A percentile compares a stretch with the other conserved stretches of the same genome.
Evolutionary conservation across 2,329 filamentous ascomycete genomes (phyloP).

Genomic region (Fusarium poae): DNA sequence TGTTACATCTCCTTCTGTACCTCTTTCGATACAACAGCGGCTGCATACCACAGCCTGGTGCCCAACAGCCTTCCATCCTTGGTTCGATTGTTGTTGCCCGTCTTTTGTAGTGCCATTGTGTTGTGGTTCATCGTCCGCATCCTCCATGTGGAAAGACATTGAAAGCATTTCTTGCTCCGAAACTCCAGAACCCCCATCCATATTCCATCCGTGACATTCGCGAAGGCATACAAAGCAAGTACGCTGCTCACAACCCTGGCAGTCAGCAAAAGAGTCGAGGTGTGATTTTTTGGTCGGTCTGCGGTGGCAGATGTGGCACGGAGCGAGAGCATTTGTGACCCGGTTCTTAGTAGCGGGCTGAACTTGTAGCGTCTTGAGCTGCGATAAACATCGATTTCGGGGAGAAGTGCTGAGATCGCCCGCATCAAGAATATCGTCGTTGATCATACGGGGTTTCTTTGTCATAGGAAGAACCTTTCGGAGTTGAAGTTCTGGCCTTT

Average conservation of each 20-base stretch:
- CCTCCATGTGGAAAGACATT: conserved; percentile 65
- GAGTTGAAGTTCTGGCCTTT: conserved; percentile 42
- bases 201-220: conserved; percentile 67
- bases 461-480: conserved; percentile 52
- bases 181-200: conserved; percentile 41
- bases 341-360: conserved; percentile 33
- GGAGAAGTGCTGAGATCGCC: conserved; percentile 36
- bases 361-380: conserved; percentile 42
- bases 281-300: conserved; percentile 74
- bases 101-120: conserved; percentile 26
- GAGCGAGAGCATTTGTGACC: conserved; percentile 51
- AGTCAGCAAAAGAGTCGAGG: conserved; percentile 75
- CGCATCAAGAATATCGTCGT: conserved; percentile 42
- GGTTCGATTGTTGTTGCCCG: conserved; percentile 34
- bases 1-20: conserved; percentile 73
- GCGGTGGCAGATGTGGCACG: conserved; percentile 77
- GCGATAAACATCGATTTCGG: conserved; percentile 47
- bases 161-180: conserved; percentile 56
- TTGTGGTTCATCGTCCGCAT: conserved; percentile 55
- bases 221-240: conserved; percentile 79
- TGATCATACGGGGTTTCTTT: conserved; percentile 51
- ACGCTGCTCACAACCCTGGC: conserved; percentile 70
- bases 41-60: conserved; percentile 73
- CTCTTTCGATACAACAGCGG: conserved; percentile 75
- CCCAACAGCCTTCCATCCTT: conserved; percentile 58